A percentile compares a stretch with the other conserved stretches of the same genome.
Evolutionary conservation across 805 yeast species (phyloP).

Genomic region (Starmerella stellata): DNA sequence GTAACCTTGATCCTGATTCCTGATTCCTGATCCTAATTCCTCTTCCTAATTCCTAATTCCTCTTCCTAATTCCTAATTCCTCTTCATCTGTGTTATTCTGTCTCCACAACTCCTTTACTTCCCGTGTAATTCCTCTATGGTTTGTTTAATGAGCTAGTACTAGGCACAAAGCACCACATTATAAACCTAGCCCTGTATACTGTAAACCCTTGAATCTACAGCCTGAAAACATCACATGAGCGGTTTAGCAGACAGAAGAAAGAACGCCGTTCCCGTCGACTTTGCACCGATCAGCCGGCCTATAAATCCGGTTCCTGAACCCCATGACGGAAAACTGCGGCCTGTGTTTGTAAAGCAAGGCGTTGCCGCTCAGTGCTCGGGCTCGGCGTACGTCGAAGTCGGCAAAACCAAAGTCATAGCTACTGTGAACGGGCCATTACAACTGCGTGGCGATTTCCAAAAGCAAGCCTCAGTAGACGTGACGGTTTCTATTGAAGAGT

Average conservation of each 20-base stretch:
- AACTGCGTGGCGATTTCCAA: constrained; percentile 54
- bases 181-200: too few species aligned
- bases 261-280: constrained; percentile 66
- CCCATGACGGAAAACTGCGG: constrained; percentile 18
- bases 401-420: constrained; percentile 44
- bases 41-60: too few species aligned
- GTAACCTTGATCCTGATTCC: too few species aligned
- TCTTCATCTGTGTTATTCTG: too few species aligned
- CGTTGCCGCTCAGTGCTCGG: constrained; percentile 51
- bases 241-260: constrained; percentile 47
- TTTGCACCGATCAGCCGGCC: constrained; percentile 23
- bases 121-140: too few species aligned
- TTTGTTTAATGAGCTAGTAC: too few species aligned
- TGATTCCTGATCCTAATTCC: too few species aligned
- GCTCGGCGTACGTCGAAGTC: constrained; percentile 63
- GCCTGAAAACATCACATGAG: too few species aligned
- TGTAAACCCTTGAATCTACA: too few species aligned
- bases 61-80: too few species aligned
- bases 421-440: constrained; percentile 76
- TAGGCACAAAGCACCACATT: too few species aligned
- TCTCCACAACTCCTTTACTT: too few species aligned
- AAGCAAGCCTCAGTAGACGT: constrained; percentile 51
- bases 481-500: constrained; percentile 36
- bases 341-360: constrained; percentile 46
- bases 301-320: background rate